Conservation (phyloP, 2,329 filamentous ascomycete genomes). For the Xylariaceae sp. region DNA sequence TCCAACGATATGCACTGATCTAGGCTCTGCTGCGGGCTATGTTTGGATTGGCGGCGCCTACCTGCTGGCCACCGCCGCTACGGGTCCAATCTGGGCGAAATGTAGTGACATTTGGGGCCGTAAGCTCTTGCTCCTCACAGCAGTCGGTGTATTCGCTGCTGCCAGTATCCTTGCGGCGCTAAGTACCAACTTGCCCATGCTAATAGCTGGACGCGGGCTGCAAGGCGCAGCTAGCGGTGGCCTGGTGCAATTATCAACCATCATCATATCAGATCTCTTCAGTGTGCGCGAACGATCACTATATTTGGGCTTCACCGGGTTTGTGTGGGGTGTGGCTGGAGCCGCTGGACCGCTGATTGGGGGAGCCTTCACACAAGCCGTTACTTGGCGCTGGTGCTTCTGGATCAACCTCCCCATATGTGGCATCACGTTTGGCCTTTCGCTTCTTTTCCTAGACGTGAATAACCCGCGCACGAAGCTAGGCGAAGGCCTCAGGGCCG, state of each 20-base stretch:
- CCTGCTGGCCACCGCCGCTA: conserved; percentile 70
- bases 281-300: conserved; percentile 55
- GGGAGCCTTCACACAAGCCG: conserved; percentile 64
- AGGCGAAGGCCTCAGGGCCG: conserved; percentile 65
- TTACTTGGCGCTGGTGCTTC: conserved; percentile 55
- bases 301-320: conserved; percentile 57
- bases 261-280: conserved; percentile 64
- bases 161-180: conserved; percentile 61
- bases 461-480: conserved; percentile 71
- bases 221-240: conserved; percentile 65
- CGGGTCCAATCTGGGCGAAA: conserved; percentile 73
- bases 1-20: conserved; percentile 67
- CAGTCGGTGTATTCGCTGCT: conserved; percentile 58
- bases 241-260: conserved; percentile 63
- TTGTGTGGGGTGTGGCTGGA: conserved; percentile 68
- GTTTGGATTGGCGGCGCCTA: conserved; percentile 80
- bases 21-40: conserved; percentile 72
- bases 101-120: conserved; percentile 64
- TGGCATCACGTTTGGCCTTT: conserved; percentile 53
- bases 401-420: conserved; percentile 65
- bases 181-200: conserved; percentile 54
- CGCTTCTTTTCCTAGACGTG: conserved; percentile 68
- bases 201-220: conserved; percentile 60
- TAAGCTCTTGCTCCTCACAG: conserved; percentile 58
- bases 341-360: conserved; percentile 72